Evolutionary conservation across 495 filamentous ascomycete genomes (phyloP).

Genomic region (Podospora fimiseda): DNA sequence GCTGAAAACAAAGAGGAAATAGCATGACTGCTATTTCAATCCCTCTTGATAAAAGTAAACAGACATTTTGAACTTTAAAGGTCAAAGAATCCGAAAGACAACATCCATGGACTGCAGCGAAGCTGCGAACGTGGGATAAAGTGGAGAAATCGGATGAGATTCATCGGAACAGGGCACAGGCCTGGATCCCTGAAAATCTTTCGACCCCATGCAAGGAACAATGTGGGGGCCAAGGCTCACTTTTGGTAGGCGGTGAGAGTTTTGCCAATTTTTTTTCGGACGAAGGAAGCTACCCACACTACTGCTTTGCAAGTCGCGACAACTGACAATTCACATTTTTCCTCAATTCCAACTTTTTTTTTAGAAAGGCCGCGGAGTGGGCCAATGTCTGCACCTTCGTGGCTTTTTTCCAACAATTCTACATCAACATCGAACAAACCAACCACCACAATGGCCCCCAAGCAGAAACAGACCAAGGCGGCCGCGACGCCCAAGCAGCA

Average conservation of each 20-base stretch:
- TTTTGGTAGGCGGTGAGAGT: neutral
- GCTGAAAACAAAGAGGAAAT: too few relatives aligned
- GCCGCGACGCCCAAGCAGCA: conserved; percentile 18
- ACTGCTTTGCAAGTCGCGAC: neutral
- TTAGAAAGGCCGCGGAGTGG: too few relatives aligned
- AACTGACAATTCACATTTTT: neutral
- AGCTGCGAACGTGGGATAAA: too few relatives aligned
- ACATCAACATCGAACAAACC: conserved; percentile 5
- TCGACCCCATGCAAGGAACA: neutral
- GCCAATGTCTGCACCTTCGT: conserved; percentile 31
- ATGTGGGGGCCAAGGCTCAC: neutral
- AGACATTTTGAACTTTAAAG: too few relatives aligned
- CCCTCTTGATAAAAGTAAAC: too few relatives aligned
- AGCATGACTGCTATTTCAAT: too few relatives aligned
- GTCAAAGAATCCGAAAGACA: too few relatives aligned
- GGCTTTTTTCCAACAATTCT: conserved; percentile 43
- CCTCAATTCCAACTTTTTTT: neutral
- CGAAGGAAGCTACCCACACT: too few relatives aligned
- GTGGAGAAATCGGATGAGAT: too few relatives aligned
- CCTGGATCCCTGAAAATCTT: too few relatives aligned
- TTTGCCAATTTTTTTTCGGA: neutral
- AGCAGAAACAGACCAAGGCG: conserved; percentile 22
- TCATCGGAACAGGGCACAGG: too few relatives aligned
- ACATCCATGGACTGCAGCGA: too few relatives aligned
- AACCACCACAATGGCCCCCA: conserved; percentile 11